A percentile compares a stretch with the other conserved stretches of the same genome.
phyloP scores from a whole-genome alignment of 2,329 filamentous ascomycete species.

The Elsinoe fawcettii region DNA sequence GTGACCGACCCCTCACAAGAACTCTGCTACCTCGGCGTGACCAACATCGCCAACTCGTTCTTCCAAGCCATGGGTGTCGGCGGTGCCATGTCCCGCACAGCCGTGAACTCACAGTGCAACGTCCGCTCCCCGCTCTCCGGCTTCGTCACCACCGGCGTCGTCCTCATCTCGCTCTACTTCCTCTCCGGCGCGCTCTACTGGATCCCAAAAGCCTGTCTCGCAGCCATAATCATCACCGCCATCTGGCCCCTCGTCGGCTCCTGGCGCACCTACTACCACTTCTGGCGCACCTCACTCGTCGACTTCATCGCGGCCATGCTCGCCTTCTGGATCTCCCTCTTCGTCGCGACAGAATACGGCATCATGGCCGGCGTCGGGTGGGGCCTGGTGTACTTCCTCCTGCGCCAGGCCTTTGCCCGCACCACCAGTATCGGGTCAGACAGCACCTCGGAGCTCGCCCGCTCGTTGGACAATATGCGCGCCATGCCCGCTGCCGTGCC shows the following conservation, averaged over 20 bases:
- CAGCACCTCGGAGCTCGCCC: constrained; percentile 18
- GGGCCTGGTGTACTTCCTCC: constrained; percentile 44
- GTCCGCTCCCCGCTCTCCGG: constrained; percentile 56
- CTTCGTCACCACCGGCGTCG: constrained; percentile 52
- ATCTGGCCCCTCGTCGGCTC: constrained; percentile 55
- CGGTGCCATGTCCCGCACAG: constrained; percentile 59
- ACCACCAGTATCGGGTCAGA: constrained; percentile 25
- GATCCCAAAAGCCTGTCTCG: constrained; percentile 59
- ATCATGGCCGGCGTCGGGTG: constrained; percentile 51
- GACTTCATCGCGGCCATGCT: constrained; percentile 59
- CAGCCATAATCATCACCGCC: constrained; percentile 60
- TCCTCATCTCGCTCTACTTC: constrained; percentile 55
- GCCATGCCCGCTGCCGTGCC: constrained; percentile 25
- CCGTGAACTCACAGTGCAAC: constrained; percentile 57
- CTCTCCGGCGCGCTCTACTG: constrained; percentile 56
- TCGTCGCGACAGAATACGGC: constrained; percentile 53
- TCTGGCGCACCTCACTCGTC: constrained; percentile 57
- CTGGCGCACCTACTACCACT: constrained; percentile 52
- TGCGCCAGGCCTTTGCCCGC: constrained; percentile 50
- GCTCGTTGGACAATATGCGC: constrained; percentile 14
- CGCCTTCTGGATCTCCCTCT: constrained; percentile 57
- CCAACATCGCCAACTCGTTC: constrained; percentile 55
- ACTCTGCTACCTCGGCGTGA: constrained; percentile 54
- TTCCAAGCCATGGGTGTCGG: constrained; percentile 59
- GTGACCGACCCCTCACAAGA: constrained; percentile 58